Base-by-base conservation (phyloP, 2,329 filamentous ascomycete species). In the Aspergillus fumigatus region DNA sequence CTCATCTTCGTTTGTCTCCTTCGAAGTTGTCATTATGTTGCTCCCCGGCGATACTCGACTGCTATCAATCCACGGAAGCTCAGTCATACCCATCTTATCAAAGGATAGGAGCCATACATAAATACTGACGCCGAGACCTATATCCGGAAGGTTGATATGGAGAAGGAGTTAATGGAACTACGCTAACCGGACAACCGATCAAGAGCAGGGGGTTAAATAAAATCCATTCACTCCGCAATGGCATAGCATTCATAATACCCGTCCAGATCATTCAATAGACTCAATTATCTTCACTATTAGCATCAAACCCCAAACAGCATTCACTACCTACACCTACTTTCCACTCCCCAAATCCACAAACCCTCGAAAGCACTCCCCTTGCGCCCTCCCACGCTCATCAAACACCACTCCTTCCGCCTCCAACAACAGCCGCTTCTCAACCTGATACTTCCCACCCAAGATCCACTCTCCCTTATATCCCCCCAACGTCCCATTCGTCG, bases 401-500 rank as follows among this genome's bases (percentile, higher is more conserved):
- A 75, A 76, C 27, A 55, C 50, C 10, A 75, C 73, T 2, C 73
- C 73, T 53, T 75, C 73, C 10, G 59, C 62, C 47, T 64, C 62
- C 32, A 76, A 59, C 55, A 74, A 60, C 35, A 56, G 25, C 48
- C 63, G 69, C 69, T 71, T 80, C 48, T 69, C 66, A 51, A 70
- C 67, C n/a, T 76, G 72, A 53, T 67, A 69, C 29, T 69, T 73
- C 45, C 65, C 65, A 56, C 79, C 62, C 55, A 79, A 58, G 55
- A 69, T 69, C 48, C 69, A 72, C 64, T 35, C 70, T 14, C 81
- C 81, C 40, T 77, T 75, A 63, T 82, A 83, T 10, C 81, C 81
- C 17, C 81, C 80, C 21, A 83, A 68, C 6, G 69, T 79, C 11
- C 89, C 87, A 52, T 86, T 87, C 43, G 85, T 87, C 5, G 89